A percentile compares a stretch with the other conserved stretches of the same genome.
phyloP scores from a whole-genome alignment of 2,329 filamentous ascomycete species.

The Fusarium equiseti region DNA sequence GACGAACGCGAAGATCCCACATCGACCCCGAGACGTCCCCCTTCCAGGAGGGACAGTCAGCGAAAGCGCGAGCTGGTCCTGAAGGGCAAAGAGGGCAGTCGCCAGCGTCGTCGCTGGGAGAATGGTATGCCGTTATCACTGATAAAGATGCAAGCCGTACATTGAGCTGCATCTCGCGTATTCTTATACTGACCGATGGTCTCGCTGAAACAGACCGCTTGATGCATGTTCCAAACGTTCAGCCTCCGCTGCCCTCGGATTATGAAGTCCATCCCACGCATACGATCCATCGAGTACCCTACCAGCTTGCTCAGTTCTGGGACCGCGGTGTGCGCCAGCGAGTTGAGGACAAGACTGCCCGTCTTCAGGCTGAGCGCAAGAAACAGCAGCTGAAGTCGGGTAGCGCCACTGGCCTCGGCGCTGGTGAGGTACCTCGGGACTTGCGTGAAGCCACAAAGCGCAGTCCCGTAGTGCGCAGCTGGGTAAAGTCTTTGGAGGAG shows the following conservation, averaged over 20 bases:
- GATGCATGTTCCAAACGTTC: slow-evolving; percentile 84
- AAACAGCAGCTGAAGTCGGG: slow-evolving; percentile 58
- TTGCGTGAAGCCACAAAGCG: slow-evolving; percentile 85
- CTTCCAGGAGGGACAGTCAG: slow-evolving; percentile 66
- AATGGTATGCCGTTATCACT: slow-evolving; percentile 72
- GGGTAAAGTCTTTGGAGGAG: slow-evolving; percentile 87
- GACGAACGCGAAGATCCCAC: slow-evolving; percentile 43
- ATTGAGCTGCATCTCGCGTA: neutral
- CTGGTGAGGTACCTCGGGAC: slow-evolving; percentile 79
- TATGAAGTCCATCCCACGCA: slow-evolving; percentile 88
- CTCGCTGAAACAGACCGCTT: slow-evolving; percentile 74
- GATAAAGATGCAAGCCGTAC: neutral
- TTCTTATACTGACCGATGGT: slow-evolving; percentile 30
- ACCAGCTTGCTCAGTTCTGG: slow-evolving; percentile 90
- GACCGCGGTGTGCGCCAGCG: slow-evolving; percentile 68
- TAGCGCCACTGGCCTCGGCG: slow-evolving; percentile 58
- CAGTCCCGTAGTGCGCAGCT: slow-evolving; percentile 78
- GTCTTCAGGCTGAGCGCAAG: slow-evolving; percentile 58
- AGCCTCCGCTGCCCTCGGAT: slow-evolving; percentile 84
- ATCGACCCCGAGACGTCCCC: slow-evolving; percentile 58
- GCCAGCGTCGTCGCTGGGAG: slow-evolving; percentile 91
- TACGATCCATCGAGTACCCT: slow-evolving; percentile 81
- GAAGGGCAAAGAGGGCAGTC: slow-evolving; percentile 91
- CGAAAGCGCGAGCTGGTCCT: slow-evolving; percentile 78
- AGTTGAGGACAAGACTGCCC: slow-evolving; percentile 61